Evolutionary conservation across 257 asterid genomes (phyloP), one percentile per base, ranked within the genome.

Genomic region (Solanum pinnatisectum): DNA sequence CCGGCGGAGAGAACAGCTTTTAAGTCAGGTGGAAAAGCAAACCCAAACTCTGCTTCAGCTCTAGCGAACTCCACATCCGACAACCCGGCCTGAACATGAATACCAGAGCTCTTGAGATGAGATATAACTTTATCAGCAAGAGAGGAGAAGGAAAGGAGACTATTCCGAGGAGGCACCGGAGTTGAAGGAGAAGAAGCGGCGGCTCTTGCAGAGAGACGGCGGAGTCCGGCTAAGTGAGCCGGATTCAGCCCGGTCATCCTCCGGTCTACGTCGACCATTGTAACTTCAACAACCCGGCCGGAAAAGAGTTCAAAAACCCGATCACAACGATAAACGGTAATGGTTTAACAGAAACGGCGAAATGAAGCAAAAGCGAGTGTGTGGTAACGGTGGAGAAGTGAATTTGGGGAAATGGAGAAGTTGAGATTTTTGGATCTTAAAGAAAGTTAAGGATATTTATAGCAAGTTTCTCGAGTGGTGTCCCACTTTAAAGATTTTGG

Each of bases 191-290:
- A 90, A 18, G 98, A 90, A 0, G 98, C 95, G 14, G 98, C 93
- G 5, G 99, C 99, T 74, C 99, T 93, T 23, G 98, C 99, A 5
- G 99, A 96, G 87, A 96, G 94, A 30, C 99, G 98, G 85, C 99
- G 98, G 84, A 96, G 96, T 12, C 98, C 99, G 56, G 99, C 99
- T 1, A 95, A 87, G 56, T 95, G 99, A 52, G 95, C 96, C 87
- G 97, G 97, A 85, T 96, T 96, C 35, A 95, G 91, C 52, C 99
- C 98, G 87, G 94, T 79, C 99, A 96, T 96, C 82, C 98, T 93
- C 92, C 98, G 95, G 92, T 96, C 99, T 8, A 96, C 99, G 90
- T 96, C 99, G n/a, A 96, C 99, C 99, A 96, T 87, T 25, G 37
- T 77, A 32, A 27, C 14, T 18, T 8, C 3, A 32, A 60, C 25